A percentile compares a stretch with the other conserved stretches of the same genome.
These are phyloP conservation scores for Nemania bipapillata DNA, from an alignment of 2,329 filamentous ascomycete genomes.

Conservation along the genomic window DNA sequence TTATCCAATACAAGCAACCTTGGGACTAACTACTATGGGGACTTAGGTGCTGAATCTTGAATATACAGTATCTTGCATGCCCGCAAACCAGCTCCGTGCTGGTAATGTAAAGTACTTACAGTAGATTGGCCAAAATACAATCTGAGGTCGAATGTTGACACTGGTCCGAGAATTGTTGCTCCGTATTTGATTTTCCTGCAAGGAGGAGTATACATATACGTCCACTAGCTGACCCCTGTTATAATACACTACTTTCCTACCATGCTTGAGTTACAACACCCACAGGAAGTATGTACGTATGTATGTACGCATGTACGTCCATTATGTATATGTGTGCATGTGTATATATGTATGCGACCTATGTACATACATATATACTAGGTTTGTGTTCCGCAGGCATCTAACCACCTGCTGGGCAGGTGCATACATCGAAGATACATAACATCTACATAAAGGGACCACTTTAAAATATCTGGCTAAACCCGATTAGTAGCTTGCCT, in stretches of 20 bases:
- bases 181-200: conserved; percentile 20
- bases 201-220: background rate
- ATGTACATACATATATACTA: background rate
- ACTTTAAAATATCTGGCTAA: background rate
- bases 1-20: background rate
- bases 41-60: background rate
- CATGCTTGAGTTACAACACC: background rate
- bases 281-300: background rate
- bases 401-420: background rate
- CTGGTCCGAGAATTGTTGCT: background rate
- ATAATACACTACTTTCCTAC: background rate
- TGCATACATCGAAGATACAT: background rate
- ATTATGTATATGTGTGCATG: too few relatives aligned
- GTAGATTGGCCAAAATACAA: conserved; percentile 10
- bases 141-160: conserved; percentile 15
- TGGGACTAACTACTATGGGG: too few relatives aligned
- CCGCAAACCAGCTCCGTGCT: too few relatives aligned
- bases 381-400: background rate
- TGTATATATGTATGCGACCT: background rate
- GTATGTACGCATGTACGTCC: background rate
- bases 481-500: conserved; percentile 26
- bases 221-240: conserved; percentile 14
- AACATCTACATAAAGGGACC: background rate
- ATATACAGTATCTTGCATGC: background rate
- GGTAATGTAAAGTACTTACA: too few relatives aligned